Percentiles rank a stretch among this genome's conserved stretches.
Conservation (phyloP, 2,329 filamentous ascomycete genomes). For the Cercospora sp. region DNA sequence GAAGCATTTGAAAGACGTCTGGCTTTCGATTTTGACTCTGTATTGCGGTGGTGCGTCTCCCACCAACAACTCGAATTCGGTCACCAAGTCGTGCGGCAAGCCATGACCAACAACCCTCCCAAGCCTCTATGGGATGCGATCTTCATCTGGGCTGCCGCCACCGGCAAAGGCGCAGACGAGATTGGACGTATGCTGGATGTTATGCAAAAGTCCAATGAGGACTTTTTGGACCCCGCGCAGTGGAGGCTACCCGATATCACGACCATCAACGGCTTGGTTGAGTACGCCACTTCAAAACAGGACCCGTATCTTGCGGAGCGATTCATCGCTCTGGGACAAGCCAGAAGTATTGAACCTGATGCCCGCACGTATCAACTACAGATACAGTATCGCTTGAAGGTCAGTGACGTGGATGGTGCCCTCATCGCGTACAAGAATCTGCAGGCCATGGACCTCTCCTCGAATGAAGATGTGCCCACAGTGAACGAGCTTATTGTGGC, state of each 20-base stretch:
- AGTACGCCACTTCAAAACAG: slow-evolving; percentile 67
- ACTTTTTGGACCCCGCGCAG: slow-evolving; percentile 45
- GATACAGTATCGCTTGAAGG: slow-evolving; percentile 72
- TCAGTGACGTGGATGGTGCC: slow-evolving; percentile 70
- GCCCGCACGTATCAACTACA: slow-evolving; percentile 70
- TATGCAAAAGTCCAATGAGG: slow-evolving; percentile 50
- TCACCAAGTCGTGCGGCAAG: slow-evolving; percentile 55
- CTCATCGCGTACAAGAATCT: slow-evolving; percentile 65
- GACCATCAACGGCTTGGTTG: slow-evolving; percentile 76
- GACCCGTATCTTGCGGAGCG: slow-evolving; percentile 73
- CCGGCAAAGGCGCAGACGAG: slow-evolving; percentile 70
- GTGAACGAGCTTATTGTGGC: slow-evolving; percentile 72
- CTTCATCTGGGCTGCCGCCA: slow-evolving; percentile 72
- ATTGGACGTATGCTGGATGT: slow-evolving; percentile 70
- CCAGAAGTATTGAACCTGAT: slow-evolving; percentile 66
- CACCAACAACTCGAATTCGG: slow-evolving; percentile 64
- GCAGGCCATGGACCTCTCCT: slow-evolving; percentile 56
- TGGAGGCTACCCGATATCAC: slow-evolving; percentile 60
- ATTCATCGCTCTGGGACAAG: slow-evolving; percentile 66
- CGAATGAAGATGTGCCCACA: slow-evolving; percentile 60
- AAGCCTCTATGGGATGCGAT: slow-evolving; percentile 64
- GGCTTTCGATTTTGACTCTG: neutral
- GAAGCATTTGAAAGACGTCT: neutral
- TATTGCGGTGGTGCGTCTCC: slow-evolving; percentile 30
- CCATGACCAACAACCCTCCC: slow-evolving; percentile 32